These are phyloP conservation scores for Cubamyces sp. DNA, from an alignment of 768 basidiomycete species.

Conservation along the genomic window DNA sequence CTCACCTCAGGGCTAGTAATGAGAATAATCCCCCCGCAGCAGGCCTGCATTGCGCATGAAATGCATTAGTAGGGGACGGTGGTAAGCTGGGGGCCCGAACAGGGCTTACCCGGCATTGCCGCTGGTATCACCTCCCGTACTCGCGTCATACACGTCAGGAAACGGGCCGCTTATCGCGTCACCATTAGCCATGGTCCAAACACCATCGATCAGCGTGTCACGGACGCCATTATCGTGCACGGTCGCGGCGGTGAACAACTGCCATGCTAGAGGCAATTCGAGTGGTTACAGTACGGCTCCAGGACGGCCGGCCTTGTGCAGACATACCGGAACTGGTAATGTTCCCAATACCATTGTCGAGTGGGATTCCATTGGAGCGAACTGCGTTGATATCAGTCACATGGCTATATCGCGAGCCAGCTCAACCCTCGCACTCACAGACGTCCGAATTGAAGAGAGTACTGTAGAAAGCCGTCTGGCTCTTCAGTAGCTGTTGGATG, in stretches of 20 bases:
- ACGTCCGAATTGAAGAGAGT: neutral
- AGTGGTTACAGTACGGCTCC: neutral
- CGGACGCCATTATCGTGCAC: conserved; percentile 20
- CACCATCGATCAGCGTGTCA: conserved; percentile 9
- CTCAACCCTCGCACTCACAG: neutral
- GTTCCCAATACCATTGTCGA: conserved; percentile 4
- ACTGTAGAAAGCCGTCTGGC: conserved; percentile 16
- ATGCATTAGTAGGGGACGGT: no score
- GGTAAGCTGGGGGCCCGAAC: neutral
- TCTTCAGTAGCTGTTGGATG: conserved; percentile 3
- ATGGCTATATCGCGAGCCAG: no score
- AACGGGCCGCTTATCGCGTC: conserved; percentile 11
- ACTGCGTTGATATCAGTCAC: neutral
- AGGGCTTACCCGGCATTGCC: conserved; percentile 16
- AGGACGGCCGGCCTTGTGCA: neutral
- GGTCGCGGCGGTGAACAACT: conserved; percentile 19
- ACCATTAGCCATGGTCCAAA: neutral
- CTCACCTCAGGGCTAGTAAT: conserved; percentile 21
- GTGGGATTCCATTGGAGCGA: neutral
- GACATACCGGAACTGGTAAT: conserved; percentile 9
- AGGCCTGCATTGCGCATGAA: neutral
- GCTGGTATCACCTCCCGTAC: neutral
- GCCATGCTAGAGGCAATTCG: conserved; percentile 18
- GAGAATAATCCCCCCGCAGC: conserved; percentile 21
- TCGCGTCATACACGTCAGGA: conserved; percentile 10